Conservation (phyloP, 805 yeast genomes). For the Millerozyma acaciae region DNA sequence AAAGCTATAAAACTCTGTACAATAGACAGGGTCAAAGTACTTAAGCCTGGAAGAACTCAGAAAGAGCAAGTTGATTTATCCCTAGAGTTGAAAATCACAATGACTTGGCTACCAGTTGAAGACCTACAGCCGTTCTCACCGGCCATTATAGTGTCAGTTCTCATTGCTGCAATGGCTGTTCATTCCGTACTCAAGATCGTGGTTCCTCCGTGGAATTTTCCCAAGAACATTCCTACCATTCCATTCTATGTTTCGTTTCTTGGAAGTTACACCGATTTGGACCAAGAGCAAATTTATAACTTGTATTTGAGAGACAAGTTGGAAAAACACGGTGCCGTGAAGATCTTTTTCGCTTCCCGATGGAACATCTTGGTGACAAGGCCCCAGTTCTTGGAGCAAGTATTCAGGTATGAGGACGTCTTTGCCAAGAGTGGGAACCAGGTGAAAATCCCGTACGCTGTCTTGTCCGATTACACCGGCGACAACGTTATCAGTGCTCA, state of each 20-base stretch:
- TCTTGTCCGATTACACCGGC: conserved; percentile 53
- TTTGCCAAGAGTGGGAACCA: conserved; percentile 61
- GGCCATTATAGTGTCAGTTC: no score
- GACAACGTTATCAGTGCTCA: conserved; percentile 60
- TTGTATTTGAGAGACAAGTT: conserved; percentile 40
- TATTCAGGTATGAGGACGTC: conserved; percentile 46
- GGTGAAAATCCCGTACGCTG: conserved; percentile 52
- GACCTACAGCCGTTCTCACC: no score
- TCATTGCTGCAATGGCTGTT: background rate
- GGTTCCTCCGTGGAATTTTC: conserved; percentile 50
- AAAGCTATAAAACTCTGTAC: no score
- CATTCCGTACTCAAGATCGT: conserved; percentile 12
- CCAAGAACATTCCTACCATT: conserved; percentile 53
- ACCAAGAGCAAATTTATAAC: conserved; percentile 46
- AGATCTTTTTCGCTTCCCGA: conserved; percentile 55
- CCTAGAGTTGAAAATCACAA: no score
- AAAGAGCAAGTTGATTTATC: no score
- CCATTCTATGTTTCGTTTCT: conserved; percentile 57
- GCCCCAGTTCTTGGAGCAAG: conserved; percentile 43
- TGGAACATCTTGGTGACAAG: conserved; percentile 55
- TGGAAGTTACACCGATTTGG: conserved; percentile 40
- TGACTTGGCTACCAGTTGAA: no score
- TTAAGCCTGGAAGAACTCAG: no score
- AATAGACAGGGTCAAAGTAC: no score
- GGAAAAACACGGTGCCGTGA: conserved; percentile 54